Conservation (phyloP, 1,139 yeast genomes). For the Geotrichum macrosporum region DNA sequence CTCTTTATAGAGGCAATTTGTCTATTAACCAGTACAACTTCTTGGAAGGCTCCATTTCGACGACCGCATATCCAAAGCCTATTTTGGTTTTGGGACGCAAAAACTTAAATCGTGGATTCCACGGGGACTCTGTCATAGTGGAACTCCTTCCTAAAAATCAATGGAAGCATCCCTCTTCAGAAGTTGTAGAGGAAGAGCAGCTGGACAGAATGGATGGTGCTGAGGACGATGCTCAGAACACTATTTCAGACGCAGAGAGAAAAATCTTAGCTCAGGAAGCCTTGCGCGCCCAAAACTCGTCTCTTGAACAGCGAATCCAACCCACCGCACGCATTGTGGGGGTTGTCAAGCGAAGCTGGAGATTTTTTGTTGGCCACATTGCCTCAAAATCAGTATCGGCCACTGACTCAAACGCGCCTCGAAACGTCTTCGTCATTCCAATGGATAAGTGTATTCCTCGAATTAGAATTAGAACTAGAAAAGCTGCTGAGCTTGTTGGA, state of each 20-base stretch:
- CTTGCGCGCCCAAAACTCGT: constrained; percentile 50
- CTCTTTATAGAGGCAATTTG: constrained; percentile 79
- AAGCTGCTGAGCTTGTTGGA: constrained; percentile 74
- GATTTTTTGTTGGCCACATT: constrained; percentile 92
- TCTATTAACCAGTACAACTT: constrained; percentile 81
- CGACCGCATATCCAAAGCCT: constrained; percentile 75
- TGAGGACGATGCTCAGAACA: constrained; percentile 41
- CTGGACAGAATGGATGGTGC: constrained; percentile 52
- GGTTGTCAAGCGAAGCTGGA: constrained; percentile 85
- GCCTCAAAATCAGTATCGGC: constrained; percentile 73
- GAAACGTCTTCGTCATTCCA: constrained; percentile 75
- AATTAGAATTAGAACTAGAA: constrained; percentile 79
- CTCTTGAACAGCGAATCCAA: constrained; percentile 49
- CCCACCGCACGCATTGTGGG: constrained; percentile 95
- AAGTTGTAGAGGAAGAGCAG: constrained; percentile 70
- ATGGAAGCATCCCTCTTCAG: constrained; percentile 84
- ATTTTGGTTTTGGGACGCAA: constrained; percentile 77
- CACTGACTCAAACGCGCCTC: constrained; percentile 48
- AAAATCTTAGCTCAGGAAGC: constrained; percentile 75
- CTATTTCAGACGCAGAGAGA: constrained; percentile 74
- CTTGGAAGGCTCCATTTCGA: constrained; percentile 77
- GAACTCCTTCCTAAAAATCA: constrained; percentile 80
- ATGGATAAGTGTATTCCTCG: constrained; percentile 90
- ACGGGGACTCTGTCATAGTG: constrained; percentile 86
- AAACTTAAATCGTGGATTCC: constrained; percentile 82